These are phyloP conservation scores for Lactifluus rugatus DNA, from an alignment of 768 basidiomycete species.

Conservation along the genomic window DNA sequence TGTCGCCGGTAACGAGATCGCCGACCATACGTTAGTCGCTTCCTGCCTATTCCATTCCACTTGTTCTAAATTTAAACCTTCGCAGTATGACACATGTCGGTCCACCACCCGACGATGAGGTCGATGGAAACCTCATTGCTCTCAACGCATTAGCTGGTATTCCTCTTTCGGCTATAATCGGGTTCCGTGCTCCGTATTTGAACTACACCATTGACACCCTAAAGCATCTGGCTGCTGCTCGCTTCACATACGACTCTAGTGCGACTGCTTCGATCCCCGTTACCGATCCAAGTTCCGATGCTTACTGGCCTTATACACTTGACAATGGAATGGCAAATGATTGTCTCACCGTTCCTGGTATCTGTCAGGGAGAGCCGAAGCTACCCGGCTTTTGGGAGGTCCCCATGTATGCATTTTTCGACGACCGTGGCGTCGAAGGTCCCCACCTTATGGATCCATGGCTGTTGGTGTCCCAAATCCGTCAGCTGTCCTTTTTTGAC, in stretches of 20 bases:
- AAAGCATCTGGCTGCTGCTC: constrained; percentile 39
- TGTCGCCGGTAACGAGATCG: constrained; percentile 77
- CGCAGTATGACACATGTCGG: constrained; percentile 72
- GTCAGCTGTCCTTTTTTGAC: neutral
- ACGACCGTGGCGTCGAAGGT: constrained; percentile 42
- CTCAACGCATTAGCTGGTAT: constrained; percentile 73
- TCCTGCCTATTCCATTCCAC: neutral
- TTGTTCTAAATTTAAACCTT: neutral
- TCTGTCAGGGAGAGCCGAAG: constrained; percentile 61
- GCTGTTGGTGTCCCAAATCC: constrained; percentile 41
- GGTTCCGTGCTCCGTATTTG: constrained; percentile 74
- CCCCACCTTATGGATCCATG: constrained; percentile 78
- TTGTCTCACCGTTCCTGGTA: constrained; percentile 44
- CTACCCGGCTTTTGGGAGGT: constrained; percentile 78
- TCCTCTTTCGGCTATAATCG: constrained; percentile 49
- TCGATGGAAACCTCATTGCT: constrained; percentile 70
- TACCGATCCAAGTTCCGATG: constrained; percentile 55
- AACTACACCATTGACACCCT: constrained; percentile 57
- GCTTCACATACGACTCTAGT: constrained; percentile 67
- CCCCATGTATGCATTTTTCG: constrained; percentile 76
- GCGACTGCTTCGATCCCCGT: constrained; percentile 54
- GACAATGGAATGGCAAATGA: constrained; percentile 75
- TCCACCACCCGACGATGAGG: constrained; percentile 48
- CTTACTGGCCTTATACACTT: constrained; percentile 77
- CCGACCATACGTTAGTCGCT: constrained; percentile 56